phyloP scores from a whole-genome alignment of 148 eudicot genomes.

The Suaeda aralocaspica region DNA sequence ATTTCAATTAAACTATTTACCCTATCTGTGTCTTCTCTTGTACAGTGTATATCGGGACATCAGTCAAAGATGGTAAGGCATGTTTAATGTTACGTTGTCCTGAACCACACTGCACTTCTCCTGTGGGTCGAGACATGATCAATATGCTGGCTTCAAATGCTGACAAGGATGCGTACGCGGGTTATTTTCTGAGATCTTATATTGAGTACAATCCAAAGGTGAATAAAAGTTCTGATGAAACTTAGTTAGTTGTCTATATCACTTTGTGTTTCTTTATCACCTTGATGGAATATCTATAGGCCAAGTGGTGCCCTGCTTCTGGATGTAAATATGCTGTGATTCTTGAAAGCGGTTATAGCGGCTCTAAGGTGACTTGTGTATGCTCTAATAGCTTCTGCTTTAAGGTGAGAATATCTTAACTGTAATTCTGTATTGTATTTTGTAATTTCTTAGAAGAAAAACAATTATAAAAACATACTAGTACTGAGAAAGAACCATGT shows the following conservation, averaged over 20 bases:
- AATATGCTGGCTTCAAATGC: slow-evolving; percentile 14
- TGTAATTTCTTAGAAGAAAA: not conserved
- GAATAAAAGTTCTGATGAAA: not conserved
- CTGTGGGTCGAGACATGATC: slow-evolving; percentile 9
- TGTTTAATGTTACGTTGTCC: slow-evolving; percentile 19
- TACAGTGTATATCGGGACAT: slow-evolving; percentile 12
- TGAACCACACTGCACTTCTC: not conserved
- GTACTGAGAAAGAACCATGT: not conserved
- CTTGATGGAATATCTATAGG: slow-evolving; percentile 11
- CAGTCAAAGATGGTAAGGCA: not conserved
- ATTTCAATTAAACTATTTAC: not conserved
- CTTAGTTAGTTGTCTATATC: not conserved
- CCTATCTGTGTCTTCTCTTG: not conserved
- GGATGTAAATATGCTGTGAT: slow-evolving; percentile 14
- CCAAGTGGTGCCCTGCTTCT: slow-evolving; percentile 20
- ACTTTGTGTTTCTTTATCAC: not conserved
- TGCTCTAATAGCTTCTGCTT: slow-evolving; percentile 21
- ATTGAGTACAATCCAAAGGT: slow-evolving; percentile 6
- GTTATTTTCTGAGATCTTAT: slow-evolving; percentile 9
- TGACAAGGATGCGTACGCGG: not conserved
- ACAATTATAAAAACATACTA: not conserved
- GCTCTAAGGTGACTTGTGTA: slow-evolving; percentile 15
- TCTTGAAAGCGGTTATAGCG: not conserved
- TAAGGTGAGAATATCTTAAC: slow-evolving; percentile 14
- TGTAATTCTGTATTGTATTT: not conserved